Evolutionary conservation across 1,284 basidiomycete genomes (phyloP).

Genomic region (Trametes versicolor): DNA sequence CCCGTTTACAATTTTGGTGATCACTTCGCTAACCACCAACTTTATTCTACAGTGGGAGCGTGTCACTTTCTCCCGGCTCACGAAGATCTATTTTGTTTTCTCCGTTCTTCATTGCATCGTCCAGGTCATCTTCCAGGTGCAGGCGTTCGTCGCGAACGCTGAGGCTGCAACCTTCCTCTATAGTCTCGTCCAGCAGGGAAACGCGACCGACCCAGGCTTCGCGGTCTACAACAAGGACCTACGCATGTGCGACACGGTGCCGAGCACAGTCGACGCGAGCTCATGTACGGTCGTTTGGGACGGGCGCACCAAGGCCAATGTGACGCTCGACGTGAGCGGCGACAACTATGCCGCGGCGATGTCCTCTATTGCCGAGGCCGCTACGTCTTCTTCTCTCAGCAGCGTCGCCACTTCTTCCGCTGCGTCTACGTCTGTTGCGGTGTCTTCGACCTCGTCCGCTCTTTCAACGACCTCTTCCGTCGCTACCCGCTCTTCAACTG

Average conservation of each 20-base stretch:
- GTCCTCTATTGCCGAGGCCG: slow-evolving; percentile 15
- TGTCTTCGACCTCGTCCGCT: slow-evolving; percentile 27
- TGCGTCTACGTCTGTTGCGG: slow-evolving; percentile 2
- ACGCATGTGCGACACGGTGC: slow-evolving; percentile 67
- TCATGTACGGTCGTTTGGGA: slow-evolving; percentile 68
- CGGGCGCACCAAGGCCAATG: slow-evolving; percentile 36
- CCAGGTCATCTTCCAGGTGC: slow-evolving; percentile 74
- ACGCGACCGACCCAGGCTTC: slow-evolving; percentile 61
- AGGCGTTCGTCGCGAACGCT: slow-evolving; percentile 72
- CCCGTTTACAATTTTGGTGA: neutral
- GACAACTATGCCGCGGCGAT: slow-evolving; percentile 15
- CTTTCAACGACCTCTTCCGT: slow-evolving; percentile 21
- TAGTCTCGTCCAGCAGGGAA: slow-evolving; percentile 58
- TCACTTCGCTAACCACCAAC: slow-evolving; percentile 10
- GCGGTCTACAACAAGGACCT: slow-evolving; percentile 61
- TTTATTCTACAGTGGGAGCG: slow-evolving; percentile 66
- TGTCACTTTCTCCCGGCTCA: slow-evolving; percentile 72
- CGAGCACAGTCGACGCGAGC: slow-evolving; percentile 55
- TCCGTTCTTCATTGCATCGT: slow-evolving; percentile 72
- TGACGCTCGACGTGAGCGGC: slow-evolving; percentile 11
- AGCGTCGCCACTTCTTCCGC: slow-evolving; percentile 5
- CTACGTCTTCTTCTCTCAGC: slow-evolving; percentile 14
- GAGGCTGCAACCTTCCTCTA: slow-evolving; percentile 63
- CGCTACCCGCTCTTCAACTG: slow-evolving; percentile 15
- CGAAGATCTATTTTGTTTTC: slow-evolving; percentile 72